Base-by-base conservation (phyloP, 2,329 filamentous ascomycete genomes). In the Ophiosphaerella herpotricha region DNA sequence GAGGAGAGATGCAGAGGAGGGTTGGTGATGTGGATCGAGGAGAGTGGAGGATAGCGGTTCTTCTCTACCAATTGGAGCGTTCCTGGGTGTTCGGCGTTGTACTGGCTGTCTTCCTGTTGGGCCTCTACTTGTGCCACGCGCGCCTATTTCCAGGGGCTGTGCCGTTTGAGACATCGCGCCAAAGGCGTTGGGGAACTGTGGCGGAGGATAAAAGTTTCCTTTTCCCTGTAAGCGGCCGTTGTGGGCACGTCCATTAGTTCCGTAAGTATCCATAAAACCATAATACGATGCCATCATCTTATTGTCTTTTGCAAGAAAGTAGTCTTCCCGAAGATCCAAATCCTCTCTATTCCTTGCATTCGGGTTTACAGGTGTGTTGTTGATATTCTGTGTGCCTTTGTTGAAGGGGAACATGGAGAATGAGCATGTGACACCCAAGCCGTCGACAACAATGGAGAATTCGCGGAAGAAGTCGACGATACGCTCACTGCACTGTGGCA, bases 281-380 rank as follows among this genome's bases (percentile, higher is more conserved):
- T 94, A 92, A 70, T 97, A 94, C 0, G 93, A 97, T 13, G 91
- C 90, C n/a, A 94, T 87, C 90, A 99, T 96, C 77, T 99, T 99
- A 55, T 92, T 90, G 66, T 99, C 92, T 68, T 97, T 97, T 8
- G 91, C 91, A 18, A 90, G 86, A 68, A 94, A 97, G 71, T 97
- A 97, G 61, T 97, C 92, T 51, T 94, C 90, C 9, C 94, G 85
- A 8, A 91, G 82, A 68, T 71, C 71, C 6, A 55, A 50, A 35
- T 91, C 88, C n/a, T 80, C 56, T 63, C 71, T 56, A 60, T 70
- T 52, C 51, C 67, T 62, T 6, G 64, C 67, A 26, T 57, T 63
- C 62, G 73, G 59, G 50, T 75, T 74, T 60, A 72, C 52, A 54
- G 72, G 58, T n/a, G 74, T 73, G 57, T 80, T 81, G 40, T 83